Evolutionary conservation across 2,329 filamentous ascomycete genomes (phyloP).

Genomic region (Alternaria sp.): DNA sequence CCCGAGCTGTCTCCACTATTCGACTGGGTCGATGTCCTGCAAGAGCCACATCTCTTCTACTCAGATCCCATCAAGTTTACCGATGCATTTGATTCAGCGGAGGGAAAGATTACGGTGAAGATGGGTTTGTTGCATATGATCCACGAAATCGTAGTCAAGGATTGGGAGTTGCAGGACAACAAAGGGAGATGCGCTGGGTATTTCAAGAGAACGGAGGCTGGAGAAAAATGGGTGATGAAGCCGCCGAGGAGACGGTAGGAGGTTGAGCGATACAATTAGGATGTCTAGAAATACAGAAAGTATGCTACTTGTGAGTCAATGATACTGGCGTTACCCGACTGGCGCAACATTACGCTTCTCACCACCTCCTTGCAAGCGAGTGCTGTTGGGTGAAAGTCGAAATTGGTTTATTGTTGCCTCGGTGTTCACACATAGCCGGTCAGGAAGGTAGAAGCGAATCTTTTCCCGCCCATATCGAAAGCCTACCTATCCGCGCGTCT

Average conservation of each 20-base stretch:
- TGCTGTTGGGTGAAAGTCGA: neutral
- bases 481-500: neutral
- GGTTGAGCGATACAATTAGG: too few species aligned
- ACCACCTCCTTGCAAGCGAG: neutral
- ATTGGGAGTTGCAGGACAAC: slow-evolving; percentile 16
- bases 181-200: slow-evolving; percentile 21
- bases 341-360: too few species aligned
- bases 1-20: neutral
- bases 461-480: neutral
- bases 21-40: neutral
- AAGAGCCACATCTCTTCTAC: slow-evolving; percentile 24
- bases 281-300: neutral
- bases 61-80: slow-evolving; percentile 25
- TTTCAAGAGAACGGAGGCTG: slow-evolving; percentile 9
- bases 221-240: slow-evolving; percentile 8
- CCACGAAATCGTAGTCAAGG: slow-evolving; percentile 1
- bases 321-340: too few species aligned
- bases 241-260: neutral
- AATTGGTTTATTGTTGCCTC: neutral
- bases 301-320: neutral
- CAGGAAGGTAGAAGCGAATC: neutral
- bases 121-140: slow-evolving; percentile 25
- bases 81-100: slow-evolving; percentile 11
- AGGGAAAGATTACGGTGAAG: slow-evolving; percentile 12
- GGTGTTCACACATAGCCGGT: neutral